Evolutionary conservation across 1,284 basidiomycete species (phyloP), one percentile per base, ranked within the genome.

Genomic region (Cutaneotrichosporon cutaneum): DNA sequence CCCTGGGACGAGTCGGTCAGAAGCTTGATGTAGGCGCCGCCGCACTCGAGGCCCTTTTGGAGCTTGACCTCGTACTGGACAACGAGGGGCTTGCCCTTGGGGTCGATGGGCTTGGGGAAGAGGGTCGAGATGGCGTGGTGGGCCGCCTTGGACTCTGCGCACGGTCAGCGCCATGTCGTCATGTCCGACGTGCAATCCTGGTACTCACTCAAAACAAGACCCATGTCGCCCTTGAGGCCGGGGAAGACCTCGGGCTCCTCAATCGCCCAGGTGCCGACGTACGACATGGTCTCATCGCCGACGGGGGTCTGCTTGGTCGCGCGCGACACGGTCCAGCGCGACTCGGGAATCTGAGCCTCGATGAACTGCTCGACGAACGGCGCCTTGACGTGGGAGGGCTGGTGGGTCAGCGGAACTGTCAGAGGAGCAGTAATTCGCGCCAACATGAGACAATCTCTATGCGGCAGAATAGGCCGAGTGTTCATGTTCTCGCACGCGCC

Each of bases 61-160:
- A 97, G 92, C 84, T 99, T 97, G 82, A 95, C 94, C 81, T 99
- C 96, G 79, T 99, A 99, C 80, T 98, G 94, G 21, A 99, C 89
- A 67, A 99, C 94, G 55, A 99, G 84, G 47, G 95, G 91, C 82
- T 96, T 86, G 67, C 87, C 83, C 75, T 86, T 87, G 81, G 94
- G 91, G 82, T 90, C 88, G 72, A 97, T 84, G 21, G 77, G 70
- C 68, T 85, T 78, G 32, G 83, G 72, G 81, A 99, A 94, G 39
- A 92, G 88, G 10, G 94, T 92, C 65, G 95, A 97, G 81, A 99
- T 97, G 78, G 96, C 96, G 75, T 98, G 95, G 74, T 81, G 73
- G 50, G 77, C 80, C 57, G 78, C 83, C 75, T 81, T 81, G 68
- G 79, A 78, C 67, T 81, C 78, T 80, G 70, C 44, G 42, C 24